Percentiles rank a stretch among this genome's conserved stretches.
Conservation (phyloP, 768 basidiomycete species). For the Leccinum sublutescens region DNA sequence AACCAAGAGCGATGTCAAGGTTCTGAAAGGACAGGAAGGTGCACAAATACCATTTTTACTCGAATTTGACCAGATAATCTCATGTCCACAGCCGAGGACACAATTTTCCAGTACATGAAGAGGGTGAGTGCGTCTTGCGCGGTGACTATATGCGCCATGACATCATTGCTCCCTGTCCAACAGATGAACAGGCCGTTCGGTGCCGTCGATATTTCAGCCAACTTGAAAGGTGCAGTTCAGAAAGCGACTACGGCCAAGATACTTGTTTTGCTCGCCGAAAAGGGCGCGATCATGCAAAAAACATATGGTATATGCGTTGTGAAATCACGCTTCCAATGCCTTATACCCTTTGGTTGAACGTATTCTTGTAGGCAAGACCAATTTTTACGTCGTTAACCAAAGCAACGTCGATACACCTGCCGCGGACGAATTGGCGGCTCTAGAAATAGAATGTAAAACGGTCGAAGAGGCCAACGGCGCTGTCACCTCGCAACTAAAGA, state of each 20-base stretch:
- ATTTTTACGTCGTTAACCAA: constrained; percentile 87
- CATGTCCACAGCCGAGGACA: constrained; percentile 59
- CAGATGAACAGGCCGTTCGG: constrained; percentile 95
- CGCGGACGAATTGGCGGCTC: constrained; percentile 53
- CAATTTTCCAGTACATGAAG: constrained; percentile 77
- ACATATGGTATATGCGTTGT: constrained; percentile 58
- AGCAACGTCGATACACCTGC: constrained; percentile 64
- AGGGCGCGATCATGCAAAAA: constrained; percentile 79
- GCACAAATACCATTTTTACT: neutral
- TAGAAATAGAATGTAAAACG: constrained; percentile 58
- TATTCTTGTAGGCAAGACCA: constrained; percentile 63
- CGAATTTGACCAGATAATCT: neutral
- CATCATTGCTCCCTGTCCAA: neutral
- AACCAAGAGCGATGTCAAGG: constrained; percentile 52
- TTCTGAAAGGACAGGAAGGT: constrained; percentile 79
- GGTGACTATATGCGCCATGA: constrained; percentile 9
- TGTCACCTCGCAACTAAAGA: constrained; percentile 50
- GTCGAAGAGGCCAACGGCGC: constrained; percentile 60
- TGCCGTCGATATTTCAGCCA: constrained; percentile 88
- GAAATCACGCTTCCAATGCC: neutral
- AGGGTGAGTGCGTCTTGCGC: constrained; percentile 38
- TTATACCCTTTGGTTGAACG: neutral
- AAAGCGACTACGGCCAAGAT: constrained; percentile 87
- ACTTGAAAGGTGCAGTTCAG: constrained; percentile 85
- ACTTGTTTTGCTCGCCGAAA: constrained; percentile 77